Base-by-base conservation (phyloP, 1,284 basidiomycete genomes). In the Sanghuangporus baumii region DNA sequence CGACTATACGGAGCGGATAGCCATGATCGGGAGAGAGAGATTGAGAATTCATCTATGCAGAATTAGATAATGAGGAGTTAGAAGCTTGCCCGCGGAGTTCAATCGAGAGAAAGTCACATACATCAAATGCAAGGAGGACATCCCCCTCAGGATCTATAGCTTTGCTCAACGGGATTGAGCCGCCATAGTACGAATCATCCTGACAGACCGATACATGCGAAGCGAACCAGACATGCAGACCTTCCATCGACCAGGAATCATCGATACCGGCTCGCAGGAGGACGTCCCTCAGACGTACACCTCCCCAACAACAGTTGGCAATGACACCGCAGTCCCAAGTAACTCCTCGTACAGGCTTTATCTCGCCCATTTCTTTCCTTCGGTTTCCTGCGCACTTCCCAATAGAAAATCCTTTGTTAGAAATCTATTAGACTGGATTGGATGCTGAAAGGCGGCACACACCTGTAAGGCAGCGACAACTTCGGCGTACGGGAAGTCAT, bases 311-410 rank as follows among this genome's bases (percentile, higher is more conserved):
- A 66, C 80, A 81, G 69, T 89, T 89, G 61, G 81, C 80, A 58
- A 87, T 80, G 20, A 84, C 84, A 38, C 83, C 87, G 65, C 84
- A 81, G 23, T 78, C 75, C 87, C 87, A 88, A 2, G 79, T 76
- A 20, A 89, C 69, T 0, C 79, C 78, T 8, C 73, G 65, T 1
- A 77, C 76, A 0, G 71, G 65, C 68, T 83, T 87, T 46, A 80
- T 74, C 3, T 75, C 74, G n/a, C 78, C 79, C 86, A 88, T 88
- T 72, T 85, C 83, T 64, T 80, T 83, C 18, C 87, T 78, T 65
- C 86, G 75, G 67, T 88, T 88, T 11, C 87, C 87, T 16, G 87
- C 87, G 66, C 87, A 88, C 85, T 88, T 58, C 1, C 18, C 37
- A 37, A 55, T 48, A 8, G 14, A 26, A n/a, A 26, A 18, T 18